Conservation (phyloP, 2,329 filamentous ascomycete genomes). For the Pestalotiopsis sp. region DNA sequence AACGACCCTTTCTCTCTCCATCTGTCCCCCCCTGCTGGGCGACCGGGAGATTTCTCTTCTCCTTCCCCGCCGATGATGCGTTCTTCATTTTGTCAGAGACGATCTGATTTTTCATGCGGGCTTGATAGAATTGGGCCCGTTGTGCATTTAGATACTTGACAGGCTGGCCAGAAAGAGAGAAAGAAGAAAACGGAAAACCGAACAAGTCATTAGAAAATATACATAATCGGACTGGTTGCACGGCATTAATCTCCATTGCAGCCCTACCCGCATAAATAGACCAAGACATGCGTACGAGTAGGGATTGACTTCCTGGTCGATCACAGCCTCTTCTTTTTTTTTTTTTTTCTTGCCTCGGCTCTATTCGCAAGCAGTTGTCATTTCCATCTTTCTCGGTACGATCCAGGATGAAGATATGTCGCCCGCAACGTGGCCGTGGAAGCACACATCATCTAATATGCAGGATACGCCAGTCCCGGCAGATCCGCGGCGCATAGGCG, state of each 20-base stretch:
- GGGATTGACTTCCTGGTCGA: background rate
- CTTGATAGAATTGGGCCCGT: background rate
- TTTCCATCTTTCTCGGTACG: background rate
- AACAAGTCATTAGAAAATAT: background rate
- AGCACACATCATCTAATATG: background rate
- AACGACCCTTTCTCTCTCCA: too few relatives aligned
- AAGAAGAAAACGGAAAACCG: background rate
- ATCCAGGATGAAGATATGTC: background rate
- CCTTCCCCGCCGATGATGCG: background rate
- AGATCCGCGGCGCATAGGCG: background rate
- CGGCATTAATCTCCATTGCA: constrained; percentile 6
- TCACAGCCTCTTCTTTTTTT: background rate
- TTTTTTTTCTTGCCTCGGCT: too few relatives aligned
- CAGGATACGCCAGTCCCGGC: background rate
- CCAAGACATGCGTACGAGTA: background rate
- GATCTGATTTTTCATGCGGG: background rate
- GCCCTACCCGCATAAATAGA: constrained; percentile 2
- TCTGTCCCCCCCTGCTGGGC: background rate
- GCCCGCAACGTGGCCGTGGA: background rate
- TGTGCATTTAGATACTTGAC: background rate
- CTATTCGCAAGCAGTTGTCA: too few relatives aligned
- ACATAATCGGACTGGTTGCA: background rate
- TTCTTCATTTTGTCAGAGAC: background rate
- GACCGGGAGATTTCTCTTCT: background rate
- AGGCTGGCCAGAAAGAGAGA: background rate